Conservation (phyloP, 495 filamentous ascomycete species). For the Cairneyella variabilis region DNA sequence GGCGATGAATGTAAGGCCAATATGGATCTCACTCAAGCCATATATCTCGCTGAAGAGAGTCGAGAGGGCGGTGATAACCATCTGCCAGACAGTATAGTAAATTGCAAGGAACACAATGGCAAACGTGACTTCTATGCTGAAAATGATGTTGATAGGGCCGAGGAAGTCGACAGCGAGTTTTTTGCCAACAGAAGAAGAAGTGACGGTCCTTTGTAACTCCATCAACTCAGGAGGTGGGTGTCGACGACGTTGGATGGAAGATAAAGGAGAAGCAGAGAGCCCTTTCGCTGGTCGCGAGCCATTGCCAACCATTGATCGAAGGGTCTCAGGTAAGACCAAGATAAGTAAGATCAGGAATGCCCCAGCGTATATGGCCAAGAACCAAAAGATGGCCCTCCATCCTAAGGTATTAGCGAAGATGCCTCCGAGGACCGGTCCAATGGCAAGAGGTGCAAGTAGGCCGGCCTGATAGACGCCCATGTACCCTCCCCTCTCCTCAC, state of each 20-base stretch:
- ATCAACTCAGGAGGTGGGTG: background rate
- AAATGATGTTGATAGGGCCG: slow-evolving; percentile 18
- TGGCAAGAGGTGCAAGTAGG: slow-evolving; percentile 40
- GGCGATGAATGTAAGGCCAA: slow-evolving; percentile 57
- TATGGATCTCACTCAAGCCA: slow-evolving; percentile 56
- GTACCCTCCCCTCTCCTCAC: slow-evolving; percentile 48
- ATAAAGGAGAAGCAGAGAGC: slow-evolving; percentile 25
- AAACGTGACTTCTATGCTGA: slow-evolving; percentile 25
- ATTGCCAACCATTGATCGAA: slow-evolving; percentile 50
- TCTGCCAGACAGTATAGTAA: slow-evolving; percentile 54
- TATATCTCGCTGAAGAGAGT: slow-evolving; percentile 57
- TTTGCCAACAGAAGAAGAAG: slow-evolving; percentile 17
- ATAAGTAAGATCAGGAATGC: slow-evolving; percentile 39
- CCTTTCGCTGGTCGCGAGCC: slow-evolving; percentile 29
- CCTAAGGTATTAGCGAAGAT: slow-evolving; percentile 45
- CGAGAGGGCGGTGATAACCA: slow-evolving; percentile 52
- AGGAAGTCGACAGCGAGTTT: slow-evolving; percentile 18
- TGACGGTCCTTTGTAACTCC: slow-evolving; percentile 1
- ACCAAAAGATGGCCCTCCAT: slow-evolving; percentile 57
- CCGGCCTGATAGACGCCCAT: slow-evolving; percentile 53
- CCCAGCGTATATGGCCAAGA: slow-evolving; percentile 45
- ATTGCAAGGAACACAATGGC: slow-evolving; percentile 48
- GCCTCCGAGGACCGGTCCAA: slow-evolving; percentile 53
- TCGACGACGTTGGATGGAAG: slow-evolving; percentile 11
- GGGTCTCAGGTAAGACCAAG: slow-evolving; percentile 50